A percentile compares a stretch with the other conserved stretches of the same genome.
Evolutionary conservation across 2,329 filamentous ascomycete genomes (phyloP).

Genomic region (Lojkania enalia): DNA sequence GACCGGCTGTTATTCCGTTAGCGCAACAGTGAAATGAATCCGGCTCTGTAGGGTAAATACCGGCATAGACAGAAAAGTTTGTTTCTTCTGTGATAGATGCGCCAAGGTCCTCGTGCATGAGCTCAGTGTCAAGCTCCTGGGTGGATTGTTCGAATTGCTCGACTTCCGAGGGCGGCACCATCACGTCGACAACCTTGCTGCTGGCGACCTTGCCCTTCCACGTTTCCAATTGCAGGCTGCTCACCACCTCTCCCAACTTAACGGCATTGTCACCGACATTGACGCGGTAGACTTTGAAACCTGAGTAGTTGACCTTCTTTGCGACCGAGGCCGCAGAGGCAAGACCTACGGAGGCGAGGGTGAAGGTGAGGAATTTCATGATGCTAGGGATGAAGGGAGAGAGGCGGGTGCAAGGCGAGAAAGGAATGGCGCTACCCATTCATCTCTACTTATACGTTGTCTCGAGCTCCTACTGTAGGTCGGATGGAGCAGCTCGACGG

Average conservation of each 20-base stretch:
- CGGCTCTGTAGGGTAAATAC: slow-evolving; percentile 21
- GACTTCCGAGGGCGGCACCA: slow-evolving; percentile 38
- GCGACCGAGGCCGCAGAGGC: slow-evolving; percentile 37
- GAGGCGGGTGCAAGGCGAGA: slow-evolving; percentile 2
- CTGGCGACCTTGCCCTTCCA: slow-evolving; percentile 41
- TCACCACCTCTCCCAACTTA: slow-evolving; percentile 34
- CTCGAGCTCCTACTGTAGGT: too few relatives aligned
- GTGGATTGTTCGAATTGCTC: slow-evolving; percentile 33
- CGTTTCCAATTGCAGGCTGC: slow-evolving; percentile 34
- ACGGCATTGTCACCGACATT: slow-evolving; percentile 33
- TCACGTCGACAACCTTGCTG: slow-evolving; percentile 40
- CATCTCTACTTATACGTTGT: slow-evolving; percentile 11
- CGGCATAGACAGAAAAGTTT: slow-evolving; percentile 34
- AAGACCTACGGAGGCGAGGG: slow-evolving; percentile 36
- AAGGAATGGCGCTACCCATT: background rate
- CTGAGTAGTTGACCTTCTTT: slow-evolving; percentile 37
- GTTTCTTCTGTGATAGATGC: slow-evolving; percentile 39
- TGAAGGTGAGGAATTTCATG: slow-evolving; percentile 39
- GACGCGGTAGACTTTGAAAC: slow-evolving; percentile 44
- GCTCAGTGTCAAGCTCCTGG: slow-evolving; percentile 28
- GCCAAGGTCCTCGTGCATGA: slow-evolving; percentile 46
- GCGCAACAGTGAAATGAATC: slow-evolving; percentile 13
- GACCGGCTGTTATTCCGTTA: slow-evolving; percentile 29
- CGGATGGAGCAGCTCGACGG: slow-evolving; percentile 5
- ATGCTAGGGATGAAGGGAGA: slow-evolving; percentile 4